These are phyloP conservation scores for Apiospora arundinis DNA, from an alignment of 2,329 filamentous ascomycete genomes.

Conservation along the genomic window DNA sequence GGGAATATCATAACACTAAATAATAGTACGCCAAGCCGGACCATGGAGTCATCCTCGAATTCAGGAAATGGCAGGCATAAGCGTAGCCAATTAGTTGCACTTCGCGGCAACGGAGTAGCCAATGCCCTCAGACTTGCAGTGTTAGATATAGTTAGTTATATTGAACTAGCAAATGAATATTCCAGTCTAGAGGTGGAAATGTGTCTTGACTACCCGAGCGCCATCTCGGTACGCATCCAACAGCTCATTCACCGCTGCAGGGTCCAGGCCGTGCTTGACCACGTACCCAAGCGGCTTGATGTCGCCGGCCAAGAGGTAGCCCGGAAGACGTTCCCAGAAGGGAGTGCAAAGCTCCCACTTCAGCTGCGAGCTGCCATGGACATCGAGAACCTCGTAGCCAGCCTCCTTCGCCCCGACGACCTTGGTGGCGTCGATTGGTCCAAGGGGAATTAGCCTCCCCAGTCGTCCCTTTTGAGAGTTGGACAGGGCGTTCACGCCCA, in stretches of 20 bases:
- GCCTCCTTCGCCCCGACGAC: neutral
- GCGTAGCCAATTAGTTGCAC: too few relatives aligned
- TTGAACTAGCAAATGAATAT: too few relatives aligned
- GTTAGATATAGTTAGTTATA: too few relatives aligned
- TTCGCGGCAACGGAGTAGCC: too few relatives aligned
- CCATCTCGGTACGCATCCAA: slow-evolving; percentile 8
- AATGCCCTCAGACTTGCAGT: too few relatives aligned
- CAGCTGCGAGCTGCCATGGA: neutral
- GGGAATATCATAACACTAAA: too few relatives aligned
- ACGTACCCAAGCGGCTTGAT: slow-evolving; percentile 12
- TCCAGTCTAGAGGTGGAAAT: neutral
- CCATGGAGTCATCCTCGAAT: too few relatives aligned
- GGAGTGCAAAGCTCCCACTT: neutral
- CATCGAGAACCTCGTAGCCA: slow-evolving; percentile 2
- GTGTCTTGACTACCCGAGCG: neutral
- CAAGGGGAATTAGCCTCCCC: neutral
- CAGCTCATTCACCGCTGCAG: neutral
- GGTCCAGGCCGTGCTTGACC: neutral
- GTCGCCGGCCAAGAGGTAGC: neutral
- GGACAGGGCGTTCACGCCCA: slow-evolving; percentile 30
- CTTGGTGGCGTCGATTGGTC: neutral
- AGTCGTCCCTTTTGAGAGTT: slow-evolving; percentile 3
- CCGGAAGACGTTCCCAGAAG: neutral
- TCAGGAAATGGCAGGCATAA: too few relatives aligned
- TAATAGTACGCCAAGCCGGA: too few relatives aligned